phyloP scores from a whole-genome alignment of 2,329 filamentous ascomycete genomes.

The Penicillium aurantiogriseum region DNA sequence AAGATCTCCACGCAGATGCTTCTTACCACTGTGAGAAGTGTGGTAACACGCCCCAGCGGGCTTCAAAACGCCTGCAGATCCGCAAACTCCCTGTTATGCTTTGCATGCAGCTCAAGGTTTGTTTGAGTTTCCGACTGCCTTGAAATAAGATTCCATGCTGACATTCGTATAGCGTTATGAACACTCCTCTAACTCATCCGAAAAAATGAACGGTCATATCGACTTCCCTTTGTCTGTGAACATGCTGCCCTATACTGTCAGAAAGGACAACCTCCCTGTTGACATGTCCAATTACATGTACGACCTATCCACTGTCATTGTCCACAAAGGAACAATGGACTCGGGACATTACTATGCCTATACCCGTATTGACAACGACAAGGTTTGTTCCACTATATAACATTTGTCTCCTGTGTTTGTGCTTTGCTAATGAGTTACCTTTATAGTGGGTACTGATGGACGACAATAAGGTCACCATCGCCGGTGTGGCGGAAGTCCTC shows the following conservation, averaged over 20 bases:
- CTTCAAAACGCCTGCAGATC: conserved; percentile 79
- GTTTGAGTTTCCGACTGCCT: conserved; percentile 12
- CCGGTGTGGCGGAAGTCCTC: conserved; percentile 79
- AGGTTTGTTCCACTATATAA: conserved; percentile 46
- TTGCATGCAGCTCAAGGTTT: conserved; percentile 87
- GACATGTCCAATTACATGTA: conserved; percentile 65
- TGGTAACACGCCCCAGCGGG: conserved; percentile 68
- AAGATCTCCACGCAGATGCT: conserved; percentile 66
- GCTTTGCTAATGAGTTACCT: conserved; percentile 3
- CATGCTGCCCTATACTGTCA: conserved; percentile 84
- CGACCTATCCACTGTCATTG: conserved; percentile 83
- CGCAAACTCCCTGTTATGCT: conserved; percentile 83
- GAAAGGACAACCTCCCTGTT: conserved; percentile 44
- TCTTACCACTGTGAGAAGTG: conserved; percentile 86
- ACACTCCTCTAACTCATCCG: conserved; percentile 70
- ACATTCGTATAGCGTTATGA: conserved; percentile 61
- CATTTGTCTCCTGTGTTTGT: neutral
- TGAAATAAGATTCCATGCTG: neutral
- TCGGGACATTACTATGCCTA: conserved; percentile 93
- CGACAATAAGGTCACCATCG: conserved; percentile 86
- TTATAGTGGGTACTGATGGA: conserved; percentile 90
- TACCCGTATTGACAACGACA: conserved; percentile 69
- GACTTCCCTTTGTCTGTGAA: conserved; percentile 84
- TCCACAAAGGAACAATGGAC: conserved; percentile 90
- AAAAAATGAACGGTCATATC: conserved; percentile 84